Evolutionary conservation across 2,329 filamentous ascomycete genomes (phyloP).

Genomic region (Diaporthe citrichinensis): DNA sequence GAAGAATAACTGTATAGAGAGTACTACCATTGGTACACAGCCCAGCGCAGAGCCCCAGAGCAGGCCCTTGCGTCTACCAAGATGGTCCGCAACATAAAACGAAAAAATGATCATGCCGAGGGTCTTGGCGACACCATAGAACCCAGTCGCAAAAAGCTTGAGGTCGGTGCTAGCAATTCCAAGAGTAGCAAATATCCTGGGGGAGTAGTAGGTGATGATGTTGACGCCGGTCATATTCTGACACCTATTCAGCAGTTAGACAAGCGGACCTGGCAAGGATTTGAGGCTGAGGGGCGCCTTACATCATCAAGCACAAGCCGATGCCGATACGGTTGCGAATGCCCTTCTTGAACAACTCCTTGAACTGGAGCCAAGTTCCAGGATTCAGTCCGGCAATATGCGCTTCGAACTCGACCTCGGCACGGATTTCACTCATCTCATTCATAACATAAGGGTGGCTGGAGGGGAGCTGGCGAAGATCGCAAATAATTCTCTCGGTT

Average conservation of each 20-base stretch:
- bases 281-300: neutral
- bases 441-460: conserved; percentile 73
- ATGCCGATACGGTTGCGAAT: conserved; percentile 61
- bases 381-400: conserved; percentile 61
- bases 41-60: conserved; percentile 27
- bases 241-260: conserved; percentile 76
- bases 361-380: conserved; percentile 73
- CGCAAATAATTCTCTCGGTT: conserved; percentile 65
- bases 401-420: conserved; percentile 62
- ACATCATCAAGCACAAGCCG: conserved; percentile 66
- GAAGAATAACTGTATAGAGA: neutral
- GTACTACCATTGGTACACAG: conserved; percentile 6
- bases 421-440: conserved; percentile 72
- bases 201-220: conserved; percentile 54
- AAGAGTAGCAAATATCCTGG: conserved; percentile 65
- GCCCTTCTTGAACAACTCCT: conserved; percentile 55
- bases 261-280: conserved; percentile 54
- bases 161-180: conserved; percentile 24
- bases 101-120: conserved; percentile 28
- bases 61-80: conserved; percentile 12
- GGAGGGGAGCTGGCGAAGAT: conserved; percentile 64
- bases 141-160: conserved; percentile 26
- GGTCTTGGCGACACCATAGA: conserved; percentile 25
- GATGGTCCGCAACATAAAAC: conserved; percentile 23
- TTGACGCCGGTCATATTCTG: conserved; percentile 71